These are phyloP conservation scores for Monilinia polystroma DNA, from an alignment of 2,329 filamentous ascomycete species.

Conservation along the genomic window DNA sequence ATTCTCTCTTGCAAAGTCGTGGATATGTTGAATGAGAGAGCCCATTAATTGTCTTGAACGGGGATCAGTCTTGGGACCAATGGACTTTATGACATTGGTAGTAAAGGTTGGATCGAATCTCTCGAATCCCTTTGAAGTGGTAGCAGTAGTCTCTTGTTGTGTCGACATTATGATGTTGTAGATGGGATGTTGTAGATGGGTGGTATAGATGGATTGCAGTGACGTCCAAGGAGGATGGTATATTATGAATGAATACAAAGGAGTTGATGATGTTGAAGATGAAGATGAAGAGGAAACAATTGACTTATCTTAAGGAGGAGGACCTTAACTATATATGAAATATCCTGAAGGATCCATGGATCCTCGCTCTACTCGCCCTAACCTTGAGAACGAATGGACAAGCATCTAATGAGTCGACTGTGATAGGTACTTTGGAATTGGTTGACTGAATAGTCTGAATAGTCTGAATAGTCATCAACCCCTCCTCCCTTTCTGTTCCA, in stretches of 20 bases:
- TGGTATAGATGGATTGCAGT: not conserved
- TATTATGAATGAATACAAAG: not conserved
- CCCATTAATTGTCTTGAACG: constrained; percentile 63
- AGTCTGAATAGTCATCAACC: not conserved
- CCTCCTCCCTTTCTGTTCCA: not conserved
- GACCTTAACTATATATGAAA: constrained; percentile 20
- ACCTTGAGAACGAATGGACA: not conserved
- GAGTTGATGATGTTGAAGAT: constrained; percentile 1
- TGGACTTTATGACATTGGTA: constrained; percentile 67
- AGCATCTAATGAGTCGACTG: constrained; percentile 3
- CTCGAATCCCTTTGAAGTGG: constrained; percentile 5
- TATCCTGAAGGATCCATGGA: not conserved
- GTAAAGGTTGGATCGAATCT: constrained; percentile 77
- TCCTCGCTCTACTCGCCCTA: not conserved
- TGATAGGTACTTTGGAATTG: not conserved
- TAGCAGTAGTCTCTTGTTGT: constrained; percentile 18
- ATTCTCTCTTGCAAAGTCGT: constrained; percentile 76
- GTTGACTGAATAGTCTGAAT: not conserved
- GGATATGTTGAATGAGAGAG: constrained; percentile 67
- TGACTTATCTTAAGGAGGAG: not conserved
- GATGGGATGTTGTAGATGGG: not conserved
- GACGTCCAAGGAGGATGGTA: not conserved
- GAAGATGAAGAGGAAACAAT: not conserved
- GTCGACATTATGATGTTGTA: constrained; percentile 17
- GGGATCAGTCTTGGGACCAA: constrained; percentile 66